Conservation (phyloP, 2,329 filamentous ascomycete species). For the Annulohypoxylon truncatum region DNA sequence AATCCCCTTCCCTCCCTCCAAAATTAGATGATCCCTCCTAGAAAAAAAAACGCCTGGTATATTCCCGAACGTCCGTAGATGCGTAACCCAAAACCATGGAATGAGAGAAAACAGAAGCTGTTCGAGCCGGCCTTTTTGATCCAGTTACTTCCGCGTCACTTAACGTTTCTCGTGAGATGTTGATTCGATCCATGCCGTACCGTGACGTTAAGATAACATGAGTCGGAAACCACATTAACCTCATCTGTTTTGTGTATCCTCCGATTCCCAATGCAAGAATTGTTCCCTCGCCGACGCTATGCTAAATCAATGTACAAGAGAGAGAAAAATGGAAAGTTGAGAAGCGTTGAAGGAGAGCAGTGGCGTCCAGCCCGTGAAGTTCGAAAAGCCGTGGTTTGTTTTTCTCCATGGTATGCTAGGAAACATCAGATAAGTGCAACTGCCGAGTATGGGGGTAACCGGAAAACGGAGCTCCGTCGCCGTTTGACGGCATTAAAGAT, state of each 20-base stretch:
- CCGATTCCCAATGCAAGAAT: conserved; percentile 37
- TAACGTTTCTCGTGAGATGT: conserved; percentile 31
- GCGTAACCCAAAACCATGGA: conserved; percentile 14
- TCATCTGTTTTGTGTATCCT: conserved; percentile 38
- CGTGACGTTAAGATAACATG: conserved; percentile 25
- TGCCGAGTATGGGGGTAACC: conserved; percentile 19
- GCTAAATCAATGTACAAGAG: conserved; percentile 39
- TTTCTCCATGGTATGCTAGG: conserved; percentile 23
- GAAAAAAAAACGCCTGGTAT: conserved; percentile 51
- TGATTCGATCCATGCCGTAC: conserved; percentile 25
- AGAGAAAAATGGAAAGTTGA: conserved; percentile 14
- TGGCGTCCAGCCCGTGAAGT: conserved; percentile 35
- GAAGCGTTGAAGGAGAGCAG: conserved; percentile 10
- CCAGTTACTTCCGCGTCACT: conserved; percentile 15
- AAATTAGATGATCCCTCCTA: conserved; percentile 41
- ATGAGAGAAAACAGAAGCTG: conserved; percentile 13
- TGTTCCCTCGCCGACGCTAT: conserved; percentile 44
- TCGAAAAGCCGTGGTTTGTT: conserved; percentile 2
- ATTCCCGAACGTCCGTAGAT: conserved; percentile 42
- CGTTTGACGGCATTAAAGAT: conserved; percentile 19
- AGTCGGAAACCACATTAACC: conserved; percentile 31
- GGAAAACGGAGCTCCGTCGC: conserved; percentile 30
- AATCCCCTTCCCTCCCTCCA: neutral
- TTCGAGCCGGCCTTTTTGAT: conserved; percentile 33
- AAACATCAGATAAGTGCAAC: conserved; percentile 19